A percentile compares a stretch with the other conserved stretches of the same genome.
phyloP scores from a whole-genome alignment of 2,329 filamentous ascomycete genomes.

The Venturia pyrina region DNA sequence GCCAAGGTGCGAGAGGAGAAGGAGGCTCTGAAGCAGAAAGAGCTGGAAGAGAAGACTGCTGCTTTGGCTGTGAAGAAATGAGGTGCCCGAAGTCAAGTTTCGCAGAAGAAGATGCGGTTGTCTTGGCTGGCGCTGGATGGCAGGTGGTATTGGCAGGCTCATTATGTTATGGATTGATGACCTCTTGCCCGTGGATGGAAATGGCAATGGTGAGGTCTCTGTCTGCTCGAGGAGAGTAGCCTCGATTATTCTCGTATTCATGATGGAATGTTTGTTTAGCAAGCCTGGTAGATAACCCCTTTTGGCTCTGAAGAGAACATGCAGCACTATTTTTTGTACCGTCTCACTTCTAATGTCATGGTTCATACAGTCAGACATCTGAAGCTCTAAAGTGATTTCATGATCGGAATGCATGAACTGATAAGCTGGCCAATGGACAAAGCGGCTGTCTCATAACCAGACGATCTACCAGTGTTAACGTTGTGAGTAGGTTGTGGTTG shows the following conservation, averaged over 20 bases:
- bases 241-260: background rate
- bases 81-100: background rate
- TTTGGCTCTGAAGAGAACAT: background rate
- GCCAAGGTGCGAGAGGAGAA: constrained; percentile 92
- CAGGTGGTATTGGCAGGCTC: background rate
- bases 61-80: background rate
- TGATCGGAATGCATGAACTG: no score
- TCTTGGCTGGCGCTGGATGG: background rate
- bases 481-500: no score
- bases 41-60: constrained; percentile 45
- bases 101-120: no score
- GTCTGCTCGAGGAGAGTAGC: background rate
- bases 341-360: background rate
- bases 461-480: no score
- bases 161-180: background rate
- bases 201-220: background rate
- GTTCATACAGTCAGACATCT: background rate
- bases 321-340: background rate
- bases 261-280: background rate
- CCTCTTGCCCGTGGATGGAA: background rate
- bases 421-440: no score
- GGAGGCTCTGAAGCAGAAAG: constrained; percentile 67
- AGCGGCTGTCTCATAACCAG: background rate
- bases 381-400: background rate
- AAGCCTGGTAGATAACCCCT: background rate